Evolutionary conservation across 139 green algal species (phyloP), one percentile per base, ranked within the genome.

Genomic region (Chlamydomonas eustigma): DNA sequence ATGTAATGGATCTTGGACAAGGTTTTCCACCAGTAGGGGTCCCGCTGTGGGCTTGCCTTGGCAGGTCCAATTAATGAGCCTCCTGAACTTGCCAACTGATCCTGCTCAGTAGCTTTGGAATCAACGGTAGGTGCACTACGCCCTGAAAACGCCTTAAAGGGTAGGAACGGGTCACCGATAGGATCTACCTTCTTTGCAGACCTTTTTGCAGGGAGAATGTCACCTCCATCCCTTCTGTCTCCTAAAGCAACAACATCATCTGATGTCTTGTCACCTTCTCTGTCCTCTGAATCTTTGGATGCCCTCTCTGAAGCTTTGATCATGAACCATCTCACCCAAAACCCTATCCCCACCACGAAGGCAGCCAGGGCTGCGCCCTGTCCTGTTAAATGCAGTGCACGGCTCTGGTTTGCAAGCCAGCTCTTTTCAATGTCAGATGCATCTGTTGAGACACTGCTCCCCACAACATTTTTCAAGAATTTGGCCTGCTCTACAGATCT

Each of bases 1-100:
- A 78, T 68, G 76, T 85, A 85, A 71, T 85, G 73, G 74, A 85
- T 32, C 0, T 39, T 31, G 2, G 31, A 24, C n/a, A 79, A 18
- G 5, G 37, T 24, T 33, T 64, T 64, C 80, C 80, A 85, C 80
- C 80, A 81, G 24, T n/a, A 22, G n/a, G 58, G 30, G 51, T 75
- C 44, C 44, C 44, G 44, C 44, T 58, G 44, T 18, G 12, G 12
- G 44, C 44, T 58, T 58, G 44, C 44, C n/a, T n/a, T n/a, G n/a
- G n/a, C n/a, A n/a, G n/a, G n/a, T n/a, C n/a, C n/a, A n/a, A n/a
- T n/a, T n/a, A n/a, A n/a, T n/a, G n/a, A n/a, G n/a, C n/a, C n/a
- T n/a, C n/a, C n/a, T n/a, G n/a, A n/a, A n/a, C n/a, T n/a, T n/a
- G n/a, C n/a, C n/a, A n/a, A n/a, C n/a, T n/a, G n/a, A n/a, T n/a